phyloP scores from a whole-genome alignment of 805 yeast genomes.

The Hanseniaspora clermontiae region DNA sequence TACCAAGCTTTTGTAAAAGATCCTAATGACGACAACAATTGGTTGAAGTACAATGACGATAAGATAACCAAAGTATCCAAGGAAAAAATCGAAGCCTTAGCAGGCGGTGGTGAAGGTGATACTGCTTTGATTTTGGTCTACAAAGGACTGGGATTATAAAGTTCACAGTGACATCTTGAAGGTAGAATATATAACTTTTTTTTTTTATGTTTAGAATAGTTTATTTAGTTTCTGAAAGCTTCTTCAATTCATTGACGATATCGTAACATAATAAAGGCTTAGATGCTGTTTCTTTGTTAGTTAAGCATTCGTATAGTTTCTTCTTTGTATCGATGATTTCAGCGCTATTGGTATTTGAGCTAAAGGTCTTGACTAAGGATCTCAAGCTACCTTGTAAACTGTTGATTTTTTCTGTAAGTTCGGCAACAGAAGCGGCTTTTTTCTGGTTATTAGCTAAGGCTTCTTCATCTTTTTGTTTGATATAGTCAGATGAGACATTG shows the following conservation, averaged over 20 bases:
- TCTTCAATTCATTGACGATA: conserved; percentile 49
- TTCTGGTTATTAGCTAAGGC: conserved; percentile 17
- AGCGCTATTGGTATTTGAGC: conserved; percentile 25
- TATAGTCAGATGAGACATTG: conserved; percentile 27
- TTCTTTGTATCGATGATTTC: conserved; percentile 37
- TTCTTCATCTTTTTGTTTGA: conserved; percentile 25
- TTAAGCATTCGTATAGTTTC: conserved; percentile 45
- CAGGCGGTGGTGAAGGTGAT: conserved; percentile 98
- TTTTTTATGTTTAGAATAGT: not conserved
- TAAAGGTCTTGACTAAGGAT: conserved; percentile 16
- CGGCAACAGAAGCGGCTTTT: conserved; percentile 17
- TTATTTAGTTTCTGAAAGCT: not conserved
- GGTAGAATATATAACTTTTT: not conserved
- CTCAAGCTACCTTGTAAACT: conserved; percentile 26
- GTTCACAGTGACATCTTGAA: conserved; percentile 11
- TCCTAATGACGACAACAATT: conserved; percentile 55
- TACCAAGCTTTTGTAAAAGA: conserved; percentile 83
- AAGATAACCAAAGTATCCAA: conserved; percentile 64
- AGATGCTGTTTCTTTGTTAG: conserved; percentile 39
- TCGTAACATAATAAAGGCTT: conserved; percentile 73
- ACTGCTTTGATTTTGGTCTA: conserved; percentile 82
- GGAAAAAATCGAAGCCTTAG: conserved; percentile 69
- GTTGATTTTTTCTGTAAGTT: conserved; percentile 2
- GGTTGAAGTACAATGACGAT: conserved; percentile 96
- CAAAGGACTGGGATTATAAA: conserved; percentile 59